These are phyloP conservation scores for Clavispora asparagi DNA, from an alignment of 805 yeast genomes.

Conservation along the genomic window DNA sequence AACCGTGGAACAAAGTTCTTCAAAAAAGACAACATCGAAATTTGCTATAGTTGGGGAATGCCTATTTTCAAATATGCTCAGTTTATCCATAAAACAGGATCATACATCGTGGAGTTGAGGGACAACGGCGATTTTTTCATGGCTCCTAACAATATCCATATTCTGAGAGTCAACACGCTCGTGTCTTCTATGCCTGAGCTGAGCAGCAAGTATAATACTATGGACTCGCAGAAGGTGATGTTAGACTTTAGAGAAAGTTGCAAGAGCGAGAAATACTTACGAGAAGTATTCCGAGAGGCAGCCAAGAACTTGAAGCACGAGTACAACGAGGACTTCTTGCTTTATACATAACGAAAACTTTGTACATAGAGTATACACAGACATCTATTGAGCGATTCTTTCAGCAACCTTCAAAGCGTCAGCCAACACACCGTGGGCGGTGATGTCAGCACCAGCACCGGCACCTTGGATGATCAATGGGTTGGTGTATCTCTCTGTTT, in stretches of 20 bases:
- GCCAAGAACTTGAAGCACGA: slow-evolving; percentile 40
- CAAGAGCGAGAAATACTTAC: slow-evolving; percentile 42
- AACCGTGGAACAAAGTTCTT: slow-evolving; percentile 68
- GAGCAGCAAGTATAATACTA: slow-evolving; percentile 24
- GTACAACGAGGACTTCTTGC: slow-evolving; percentile 17
- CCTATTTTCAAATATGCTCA: slow-evolving; percentile 81
- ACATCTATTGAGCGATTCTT: slow-evolving; percentile 51
- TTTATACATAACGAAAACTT: slow-evolving; percentile 1
- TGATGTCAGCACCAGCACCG: slow-evolving; percentile 77
- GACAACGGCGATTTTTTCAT: slow-evolving; percentile 72
- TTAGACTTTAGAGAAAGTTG: slow-evolving; percentile 61
- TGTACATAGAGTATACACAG: neutral
- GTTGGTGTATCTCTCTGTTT: slow-evolving; percentile 85
- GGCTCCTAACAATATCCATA: slow-evolving; percentile 83
- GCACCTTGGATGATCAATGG: slow-evolving; percentile 98
- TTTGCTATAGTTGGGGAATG: slow-evolving; percentile 86
- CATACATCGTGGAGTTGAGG: slow-evolving; percentile 81
- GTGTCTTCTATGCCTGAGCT: slow-evolving; percentile 23
- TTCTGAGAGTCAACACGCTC: slow-evolving; percentile 61
- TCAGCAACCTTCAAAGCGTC: slow-evolving; percentile 91
- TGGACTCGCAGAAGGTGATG: slow-evolving; percentile 75
- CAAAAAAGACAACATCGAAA: slow-evolving; percentile 51
- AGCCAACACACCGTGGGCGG: slow-evolving; percentile 83
- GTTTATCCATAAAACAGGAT: slow-evolving; percentile 85
- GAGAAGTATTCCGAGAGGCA: slow-evolving; percentile 56